Evolutionary conservation across 2,329 filamentous ascomycete species (phyloP).

Genomic region (Xylariaceae sp.): DNA sequence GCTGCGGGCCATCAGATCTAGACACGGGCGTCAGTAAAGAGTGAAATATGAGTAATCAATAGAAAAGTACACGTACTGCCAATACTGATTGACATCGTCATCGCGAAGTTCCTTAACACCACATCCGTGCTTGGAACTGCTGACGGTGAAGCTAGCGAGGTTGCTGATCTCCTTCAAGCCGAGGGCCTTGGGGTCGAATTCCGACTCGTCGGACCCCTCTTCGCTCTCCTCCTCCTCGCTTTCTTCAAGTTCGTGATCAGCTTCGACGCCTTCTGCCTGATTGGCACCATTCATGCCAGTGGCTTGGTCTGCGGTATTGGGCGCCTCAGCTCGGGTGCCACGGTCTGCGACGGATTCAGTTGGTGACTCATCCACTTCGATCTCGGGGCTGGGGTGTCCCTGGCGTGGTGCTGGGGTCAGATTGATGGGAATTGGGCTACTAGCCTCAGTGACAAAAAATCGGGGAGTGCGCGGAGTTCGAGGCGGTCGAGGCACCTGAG

Average conservation of each 20-base stretch:
- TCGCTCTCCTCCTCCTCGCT: constrained; percentile 32
- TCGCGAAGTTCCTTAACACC: constrained; percentile 70
- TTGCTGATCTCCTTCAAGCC: constrained; percentile 80
- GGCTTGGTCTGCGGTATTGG: constrained; percentile 6
- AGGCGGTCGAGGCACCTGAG: neutral
- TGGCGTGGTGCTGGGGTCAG: too few relatives aligned
- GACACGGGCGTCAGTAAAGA: neutral
- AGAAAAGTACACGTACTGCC: constrained; percentile 58
- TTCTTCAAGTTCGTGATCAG: constrained; percentile 27
- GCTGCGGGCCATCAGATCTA: constrained; percentile 77
- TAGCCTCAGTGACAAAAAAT: neutral
- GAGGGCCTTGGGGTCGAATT: constrained; percentile 49
- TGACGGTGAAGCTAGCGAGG: constrained; percentile 76
- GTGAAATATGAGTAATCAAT: neutral
- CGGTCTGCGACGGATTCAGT: constrained; percentile 14
- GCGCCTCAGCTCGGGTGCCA: neutral
- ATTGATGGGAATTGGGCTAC: neutral
- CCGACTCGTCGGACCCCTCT: constrained; percentile 33
- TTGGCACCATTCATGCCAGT: constrained; percentile 18
- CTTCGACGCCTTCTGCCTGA: constrained; percentile 29
- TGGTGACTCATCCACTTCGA: neutral
- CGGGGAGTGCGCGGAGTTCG: neutral
- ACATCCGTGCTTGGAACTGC: constrained; percentile 73
- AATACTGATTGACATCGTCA: constrained; percentile 68
- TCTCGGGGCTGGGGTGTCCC: too few relatives aligned